These are phyloP conservation scores for Rhodotorula sphaerocarpa DNA, from an alignment of 768 basidiomycete species.

Conservation along the genomic window DNA sequence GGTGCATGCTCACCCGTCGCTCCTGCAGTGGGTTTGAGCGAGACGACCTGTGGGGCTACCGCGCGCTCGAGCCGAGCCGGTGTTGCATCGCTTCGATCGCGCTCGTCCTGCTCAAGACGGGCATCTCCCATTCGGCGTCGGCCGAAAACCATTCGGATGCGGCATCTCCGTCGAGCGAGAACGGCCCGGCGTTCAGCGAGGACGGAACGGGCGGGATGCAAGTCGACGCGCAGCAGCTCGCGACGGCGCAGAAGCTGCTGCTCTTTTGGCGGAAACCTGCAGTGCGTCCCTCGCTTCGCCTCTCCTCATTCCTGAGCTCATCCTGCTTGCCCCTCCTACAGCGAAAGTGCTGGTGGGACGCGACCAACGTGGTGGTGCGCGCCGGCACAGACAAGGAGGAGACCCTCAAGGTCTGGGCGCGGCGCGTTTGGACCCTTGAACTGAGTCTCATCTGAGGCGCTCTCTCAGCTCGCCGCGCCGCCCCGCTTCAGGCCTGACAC, in stretches of 20 bases:
- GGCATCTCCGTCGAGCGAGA: not conserved
- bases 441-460: constrained; percentile 71
- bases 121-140: constrained; percentile 59
- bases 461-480: too few species aligned
- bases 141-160: constrained; percentile 47
- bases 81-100: constrained; percentile 99
- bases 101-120: constrained; percentile 91
- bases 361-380: constrained; percentile 64
- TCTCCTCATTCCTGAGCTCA: constrained; percentile 1
- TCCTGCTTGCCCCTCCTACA: constrained; percentile 44
- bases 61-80: constrained; percentile 86
- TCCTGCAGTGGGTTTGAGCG: constrained; percentile 77
- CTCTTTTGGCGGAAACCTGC: constrained; percentile 99
- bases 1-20: not conserved
- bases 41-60: constrained; percentile 96
- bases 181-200: not conserved
- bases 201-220: constrained; percentile 52
- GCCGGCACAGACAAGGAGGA: constrained; percentile 47
- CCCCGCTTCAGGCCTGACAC: too few species aligned
- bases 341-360: constrained; percentile 99
- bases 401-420: constrained; percentile 84
- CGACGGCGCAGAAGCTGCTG: constrained; percentile 90
- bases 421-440: constrained; percentile 96
- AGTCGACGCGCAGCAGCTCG: constrained; percentile 86
- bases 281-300: constrained; percentile 52